phyloP scores from a whole-genome alignment of 2,329 filamentous ascomycete genomes.

The Ilyonectria sp. region DNA sequence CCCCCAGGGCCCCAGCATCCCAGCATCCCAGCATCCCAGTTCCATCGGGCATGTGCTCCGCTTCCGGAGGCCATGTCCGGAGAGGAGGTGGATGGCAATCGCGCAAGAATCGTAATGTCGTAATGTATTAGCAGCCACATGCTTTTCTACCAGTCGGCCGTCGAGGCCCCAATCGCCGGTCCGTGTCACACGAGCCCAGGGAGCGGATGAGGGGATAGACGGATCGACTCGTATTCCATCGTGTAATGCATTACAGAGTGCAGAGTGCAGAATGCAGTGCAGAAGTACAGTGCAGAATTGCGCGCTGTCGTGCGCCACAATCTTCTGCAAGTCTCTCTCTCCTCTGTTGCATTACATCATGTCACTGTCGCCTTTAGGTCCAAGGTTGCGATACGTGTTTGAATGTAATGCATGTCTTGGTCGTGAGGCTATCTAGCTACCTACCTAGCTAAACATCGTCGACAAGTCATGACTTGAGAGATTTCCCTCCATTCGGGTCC shows the following conservation, averaged over 20 bases:
- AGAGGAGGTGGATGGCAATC: neutral
- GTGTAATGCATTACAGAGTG: constrained; percentile 6
- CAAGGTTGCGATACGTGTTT: neutral
- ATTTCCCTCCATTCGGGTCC: constrained; percentile 25
- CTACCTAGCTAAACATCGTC: constrained; percentile 13
- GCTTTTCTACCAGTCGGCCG: constrained; percentile 15
- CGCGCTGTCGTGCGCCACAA: neutral
- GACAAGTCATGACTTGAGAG: constrained; percentile 8
- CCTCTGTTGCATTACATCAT: neutral
- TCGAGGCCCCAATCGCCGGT: constrained; percentile 22
- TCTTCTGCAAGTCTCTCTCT: neutral
- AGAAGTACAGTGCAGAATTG: neutral
- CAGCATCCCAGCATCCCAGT: neutral
- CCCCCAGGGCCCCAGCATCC: too few relatives aligned
- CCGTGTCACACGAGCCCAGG: constrained; percentile 18
- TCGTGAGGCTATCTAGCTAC: constrained; percentile 19
- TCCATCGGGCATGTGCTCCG: constrained; percentile 37
- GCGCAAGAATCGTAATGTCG: constrained; percentile 15
- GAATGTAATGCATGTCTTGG: constrained; percentile 1
- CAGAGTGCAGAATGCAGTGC: neutral
- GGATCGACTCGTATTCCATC: neutral
- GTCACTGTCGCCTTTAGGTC: neutral
- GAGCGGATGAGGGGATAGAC: neutral
- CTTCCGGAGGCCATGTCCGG: constrained; percentile 24
- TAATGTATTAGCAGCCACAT: constrained; percentile 3